Conservation (phyloP, 2,329 filamentous ascomycete genomes). For the Pseudogymnoascus sp. region DNA sequence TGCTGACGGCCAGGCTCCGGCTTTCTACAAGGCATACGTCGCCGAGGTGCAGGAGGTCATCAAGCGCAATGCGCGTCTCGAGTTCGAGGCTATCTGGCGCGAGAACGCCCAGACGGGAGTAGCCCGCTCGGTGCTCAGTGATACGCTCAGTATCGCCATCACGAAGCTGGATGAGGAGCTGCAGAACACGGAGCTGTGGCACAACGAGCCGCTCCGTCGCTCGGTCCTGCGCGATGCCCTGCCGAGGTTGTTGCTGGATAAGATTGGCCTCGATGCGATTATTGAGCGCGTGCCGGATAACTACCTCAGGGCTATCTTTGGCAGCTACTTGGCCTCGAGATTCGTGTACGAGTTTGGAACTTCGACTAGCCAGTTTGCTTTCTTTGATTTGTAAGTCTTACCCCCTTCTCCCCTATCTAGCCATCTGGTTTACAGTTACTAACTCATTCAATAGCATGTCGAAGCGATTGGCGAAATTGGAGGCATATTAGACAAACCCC, state of each 20-base stretch:
- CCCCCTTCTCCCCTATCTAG: background rate
- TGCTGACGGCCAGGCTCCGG: slow-evolving; percentile 64
- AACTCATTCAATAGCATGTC: slow-evolving; percentile 48
- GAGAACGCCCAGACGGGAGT: slow-evolving; percentile 79
- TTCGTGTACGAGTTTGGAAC: slow-evolving; percentile 97
- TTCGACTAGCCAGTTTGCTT: slow-evolving; percentile 89
- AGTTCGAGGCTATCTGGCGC: slow-evolving; percentile 98
- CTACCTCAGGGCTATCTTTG: slow-evolving; percentile 92
- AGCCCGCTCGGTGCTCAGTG: slow-evolving; percentile 78
- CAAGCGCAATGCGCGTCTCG: slow-evolving; percentile 80
- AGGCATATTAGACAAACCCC: slow-evolving; percentile 11
- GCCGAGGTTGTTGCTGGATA: slow-evolving; percentile 72
- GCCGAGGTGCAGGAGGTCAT: slow-evolving; percentile 87
- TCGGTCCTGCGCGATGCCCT: slow-evolving; percentile 79
- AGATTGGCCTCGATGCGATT: slow-evolving; percentile 87
- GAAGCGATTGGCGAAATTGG: slow-evolving; percentile 50
- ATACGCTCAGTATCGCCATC: slow-evolving; percentile 85
- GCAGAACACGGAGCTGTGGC: slow-evolving; percentile 87
- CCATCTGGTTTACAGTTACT: slow-evolving; percentile 18
- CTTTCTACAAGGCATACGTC: slow-evolving; percentile 92
- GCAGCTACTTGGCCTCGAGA: slow-evolving; percentile 86
- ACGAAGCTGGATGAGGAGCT: slow-evolving; percentile 96
- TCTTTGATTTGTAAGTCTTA: slow-evolving; percentile 86
- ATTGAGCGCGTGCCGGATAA: slow-evolving; percentile 80
- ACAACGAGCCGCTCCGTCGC: slow-evolving; percentile 68